phyloP scores from a whole-genome alignment of 2,329 filamentous ascomycete species.

The Alternaria hordeiaustralica region DNA sequence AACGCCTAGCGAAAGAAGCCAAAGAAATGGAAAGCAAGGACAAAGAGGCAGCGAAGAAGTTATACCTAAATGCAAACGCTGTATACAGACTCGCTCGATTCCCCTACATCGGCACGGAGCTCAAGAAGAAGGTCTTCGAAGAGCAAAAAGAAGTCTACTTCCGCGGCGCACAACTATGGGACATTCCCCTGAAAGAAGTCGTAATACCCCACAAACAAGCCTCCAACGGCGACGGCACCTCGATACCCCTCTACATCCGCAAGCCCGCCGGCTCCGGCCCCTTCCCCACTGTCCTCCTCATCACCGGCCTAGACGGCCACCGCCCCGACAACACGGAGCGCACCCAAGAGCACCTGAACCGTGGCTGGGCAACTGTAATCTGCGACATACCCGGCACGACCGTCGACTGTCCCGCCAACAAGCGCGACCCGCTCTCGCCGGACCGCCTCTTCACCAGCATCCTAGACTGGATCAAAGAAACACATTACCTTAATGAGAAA shows the following conservation, averaged over 20 bases:
- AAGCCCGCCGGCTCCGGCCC: constrained; percentile 54
- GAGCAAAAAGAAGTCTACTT: constrained; percentile 69
- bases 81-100: constrained; percentile 76
- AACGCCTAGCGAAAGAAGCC: constrained; percentile 61
- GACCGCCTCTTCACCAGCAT: constrained; percentile 62
- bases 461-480: constrained; percentile 58
- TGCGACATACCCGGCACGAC: constrained; percentile 65
- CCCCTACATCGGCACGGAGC: constrained; percentile 59
- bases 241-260: constrained; percentile 70
- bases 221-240: constrained; percentile 57
- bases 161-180: constrained; percentile 54
- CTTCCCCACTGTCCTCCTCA: constrained; percentile 60
- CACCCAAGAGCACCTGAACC: constrained; percentile 54
- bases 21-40: constrained; percentile 39
- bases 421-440: constrained; percentile 55
- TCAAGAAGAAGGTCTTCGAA: constrained; percentile 67
- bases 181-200: constrained; percentile 66
- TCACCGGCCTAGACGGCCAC: constrained; percentile 65
- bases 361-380: constrained; percentile 58
- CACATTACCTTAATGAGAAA: constrained; percentile 54
- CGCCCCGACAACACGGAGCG: constrained; percentile 57
- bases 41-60: constrained; percentile 59
- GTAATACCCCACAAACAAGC: constrained; percentile 63
- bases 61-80: constrained; percentile 74
- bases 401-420: constrained; percentile 58